Evolutionary conservation across 805 yeast genomes (phyloP), one percentile per base, ranked within the genome.

Genomic region (Hanseniaspora pseudoguilliermondii): DNA sequence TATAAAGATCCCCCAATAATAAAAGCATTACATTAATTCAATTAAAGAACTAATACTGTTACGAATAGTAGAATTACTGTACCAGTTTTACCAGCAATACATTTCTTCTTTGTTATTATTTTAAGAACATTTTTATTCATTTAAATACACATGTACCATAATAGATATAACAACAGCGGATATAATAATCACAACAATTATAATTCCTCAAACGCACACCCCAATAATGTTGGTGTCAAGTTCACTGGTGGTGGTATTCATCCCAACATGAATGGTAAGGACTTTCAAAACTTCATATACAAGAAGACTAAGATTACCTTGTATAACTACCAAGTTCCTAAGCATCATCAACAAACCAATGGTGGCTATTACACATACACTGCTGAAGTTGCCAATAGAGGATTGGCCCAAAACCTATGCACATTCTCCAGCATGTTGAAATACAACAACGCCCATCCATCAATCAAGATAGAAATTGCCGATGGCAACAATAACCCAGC

Each of bases 181-280:
- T 38, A 48, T 27, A 36, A 36, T 43, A n/a, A 48, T 38, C 29
- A 44, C 32, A 25, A 43, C 21, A 34, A 20, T 2, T 42, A 51
- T 21, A 44, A 46, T 23, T 25, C 40, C 15, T 16, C 25, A 10
- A 51, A 43, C 49, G 36, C 20, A 2, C 16, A 32, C 20, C 39
- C 27, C 16, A 44, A 43, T n/a, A 51, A 36, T 20, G 42, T 53
- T 20, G 23, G 46, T n/a, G 29, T 53, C 4, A 53, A 53, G 18
- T 21, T 53, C 20, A 53, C 56, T 11, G 56, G 56, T 44, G 56
- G 56, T 46, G 56, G 56, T 44, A 41, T 53, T 10, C 39, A 53
- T 32, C 56, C 56, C 1, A 48, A 53, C n/a, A 53, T 53, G 56
- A 53, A 53, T 32, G 56, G 56, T 16, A 44, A 39, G 27, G 56